Evolutionary conservation across 179 eudicot species (phyloP).

Genomic region (Amaranthus tricolor): DNA sequence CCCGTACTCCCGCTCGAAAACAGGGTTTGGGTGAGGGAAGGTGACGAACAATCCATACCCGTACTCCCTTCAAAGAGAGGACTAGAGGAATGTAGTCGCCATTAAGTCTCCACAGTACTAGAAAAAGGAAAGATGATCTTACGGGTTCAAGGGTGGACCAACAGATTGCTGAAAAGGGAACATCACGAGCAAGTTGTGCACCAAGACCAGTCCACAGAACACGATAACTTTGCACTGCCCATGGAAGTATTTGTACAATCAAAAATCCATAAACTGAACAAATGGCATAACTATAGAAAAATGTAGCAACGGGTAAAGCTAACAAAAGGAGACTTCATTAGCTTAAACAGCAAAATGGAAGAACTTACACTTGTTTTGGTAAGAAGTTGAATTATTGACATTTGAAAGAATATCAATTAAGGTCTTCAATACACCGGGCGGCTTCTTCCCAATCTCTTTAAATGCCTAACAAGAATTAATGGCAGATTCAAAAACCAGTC

Average conservation of each 20-base stretch:
- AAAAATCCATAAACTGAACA: background rate
- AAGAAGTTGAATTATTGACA: constrained; percentile 37
- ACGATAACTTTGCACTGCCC: constrained; percentile 61
- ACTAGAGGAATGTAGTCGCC: background rate
- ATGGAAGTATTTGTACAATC: background rate
- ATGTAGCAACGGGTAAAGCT: background rate
- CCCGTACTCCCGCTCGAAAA: too few species aligned
- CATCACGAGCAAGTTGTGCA: constrained; percentile 94
- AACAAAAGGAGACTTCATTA: background rate
- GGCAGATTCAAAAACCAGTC: background rate
- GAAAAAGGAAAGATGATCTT: constrained; percentile 21
- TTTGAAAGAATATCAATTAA: constrained; percentile 54
- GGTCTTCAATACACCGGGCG: constrained; percentile 87
- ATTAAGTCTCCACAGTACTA: background rate
- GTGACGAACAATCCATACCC: too few species aligned
- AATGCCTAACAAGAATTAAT: constrained; percentile 56
- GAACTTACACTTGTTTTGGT: constrained; percentile 54
- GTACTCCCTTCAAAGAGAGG: too few species aligned
- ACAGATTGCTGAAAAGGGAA: constrained; percentile 92
- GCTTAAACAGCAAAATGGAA: background rate
- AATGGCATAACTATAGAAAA: background rate
- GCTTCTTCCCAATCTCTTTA: constrained; percentile 66
- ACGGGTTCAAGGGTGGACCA: constrained; percentile 98
- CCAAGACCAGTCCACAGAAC: constrained; percentile 92
- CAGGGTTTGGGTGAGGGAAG: too few species aligned